Percentiles rank a stretch among this genome's conserved stretches.
Conservation (phyloP, 768 basidiomycete species). For the Crucibulum laeve region DNA sequence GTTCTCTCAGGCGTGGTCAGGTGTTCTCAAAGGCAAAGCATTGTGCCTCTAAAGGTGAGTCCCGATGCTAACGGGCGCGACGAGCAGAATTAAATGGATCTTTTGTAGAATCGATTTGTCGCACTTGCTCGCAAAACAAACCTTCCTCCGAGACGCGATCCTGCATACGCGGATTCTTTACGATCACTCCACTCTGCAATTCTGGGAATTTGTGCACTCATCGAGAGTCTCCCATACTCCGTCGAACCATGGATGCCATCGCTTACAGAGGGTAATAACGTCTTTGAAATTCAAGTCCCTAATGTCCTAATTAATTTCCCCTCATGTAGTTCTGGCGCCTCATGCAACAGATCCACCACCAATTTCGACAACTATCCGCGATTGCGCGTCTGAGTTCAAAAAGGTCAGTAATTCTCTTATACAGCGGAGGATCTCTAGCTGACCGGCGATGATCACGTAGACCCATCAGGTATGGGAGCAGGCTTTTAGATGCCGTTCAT, state of each 20-base stretch:
- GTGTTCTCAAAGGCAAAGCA: constrained; percentile 86
- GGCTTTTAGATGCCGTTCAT: constrained; percentile 6
- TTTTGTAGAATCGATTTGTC: constrained; percentile 72
- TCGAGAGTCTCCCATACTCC: constrained; percentile 93
- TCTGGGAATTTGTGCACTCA: constrained; percentile 83
- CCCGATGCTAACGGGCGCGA: constrained; percentile 5
- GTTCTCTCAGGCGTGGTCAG: constrained; percentile 83
- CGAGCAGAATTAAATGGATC: background rate
- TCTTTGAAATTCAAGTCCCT: constrained; percentile 5
- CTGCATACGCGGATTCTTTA: constrained; percentile 67
- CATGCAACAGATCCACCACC: constrained; percentile 86
- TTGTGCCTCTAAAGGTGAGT: constrained; percentile 75
- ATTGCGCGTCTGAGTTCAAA: constrained; percentile 82
- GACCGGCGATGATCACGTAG: constrained; percentile 24
- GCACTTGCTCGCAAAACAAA: constrained; percentile 52
- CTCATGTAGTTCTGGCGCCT: constrained; percentile 56
- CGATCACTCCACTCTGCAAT: constrained; percentile 83
- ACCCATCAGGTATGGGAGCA: constrained; percentile 52
- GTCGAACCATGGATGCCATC: constrained; percentile 90
- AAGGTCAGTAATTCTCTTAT: constrained; percentile 43
- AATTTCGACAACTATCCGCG: constrained; percentile 85
- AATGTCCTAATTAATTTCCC: constrained; percentile 4
- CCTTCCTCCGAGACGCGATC: constrained; percentile 67
- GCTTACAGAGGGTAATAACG: constrained; percentile 64
- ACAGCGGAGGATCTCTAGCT: constrained; percentile 7